phyloP scores from a whole-genome alignment of 2,329 filamentous ascomycete species.

The Alternaria rosae region DNA sequence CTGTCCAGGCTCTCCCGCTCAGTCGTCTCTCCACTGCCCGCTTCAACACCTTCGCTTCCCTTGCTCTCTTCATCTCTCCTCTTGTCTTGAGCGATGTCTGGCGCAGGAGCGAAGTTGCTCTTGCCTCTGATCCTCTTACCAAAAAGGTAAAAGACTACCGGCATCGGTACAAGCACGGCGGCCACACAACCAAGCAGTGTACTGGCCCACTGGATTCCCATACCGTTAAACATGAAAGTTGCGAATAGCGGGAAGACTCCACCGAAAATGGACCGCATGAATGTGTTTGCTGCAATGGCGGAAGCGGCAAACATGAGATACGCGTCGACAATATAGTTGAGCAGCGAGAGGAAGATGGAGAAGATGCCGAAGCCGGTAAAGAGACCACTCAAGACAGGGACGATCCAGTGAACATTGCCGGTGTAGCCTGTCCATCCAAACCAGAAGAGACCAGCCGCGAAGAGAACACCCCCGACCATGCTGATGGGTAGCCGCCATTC shows the following conservation, averaged over 20 bases:
- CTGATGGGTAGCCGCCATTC: constrained; percentile 66
- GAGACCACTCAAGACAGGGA: constrained; percentile 55
- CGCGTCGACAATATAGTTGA: constrained; percentile 67
- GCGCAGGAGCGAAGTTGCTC: constrained; percentile 54
- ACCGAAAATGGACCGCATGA: constrained; percentile 60
- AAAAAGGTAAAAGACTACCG: constrained; percentile 54
- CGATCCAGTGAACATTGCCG: constrained; percentile 52
- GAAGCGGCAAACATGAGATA: constrained; percentile 65
- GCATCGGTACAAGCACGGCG: constrained; percentile 53
- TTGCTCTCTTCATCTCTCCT: constrained; percentile 44
- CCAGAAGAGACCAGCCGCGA: constrained; percentile 48
- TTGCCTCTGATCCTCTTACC: constrained; percentile 54
- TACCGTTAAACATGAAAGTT: constrained; percentile 62
- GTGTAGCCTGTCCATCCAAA: constrained; percentile 55
- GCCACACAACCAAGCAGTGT: constrained; percentile 57
- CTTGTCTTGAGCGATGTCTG: constrained; percentile 49
- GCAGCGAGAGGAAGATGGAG: constrained; percentile 63
- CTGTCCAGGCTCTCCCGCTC: constrained; percentile 10
- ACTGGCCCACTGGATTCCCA: constrained; percentile 59
- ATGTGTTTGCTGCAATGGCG: constrained; percentile 64
- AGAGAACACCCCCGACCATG: constrained; percentile 61
- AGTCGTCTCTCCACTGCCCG: constrained; percentile 14
- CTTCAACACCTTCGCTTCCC: constrained; percentile 14
- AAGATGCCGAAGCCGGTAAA: constrained; percentile 66
- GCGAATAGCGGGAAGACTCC: constrained; percentile 63